Percentiles rank a stretch among this genome's conserved stretches.
Evolutionary conservation across 495 filamentous ascomycete species (phyloP).

Genomic region (Xylaria telfairii): DNA sequence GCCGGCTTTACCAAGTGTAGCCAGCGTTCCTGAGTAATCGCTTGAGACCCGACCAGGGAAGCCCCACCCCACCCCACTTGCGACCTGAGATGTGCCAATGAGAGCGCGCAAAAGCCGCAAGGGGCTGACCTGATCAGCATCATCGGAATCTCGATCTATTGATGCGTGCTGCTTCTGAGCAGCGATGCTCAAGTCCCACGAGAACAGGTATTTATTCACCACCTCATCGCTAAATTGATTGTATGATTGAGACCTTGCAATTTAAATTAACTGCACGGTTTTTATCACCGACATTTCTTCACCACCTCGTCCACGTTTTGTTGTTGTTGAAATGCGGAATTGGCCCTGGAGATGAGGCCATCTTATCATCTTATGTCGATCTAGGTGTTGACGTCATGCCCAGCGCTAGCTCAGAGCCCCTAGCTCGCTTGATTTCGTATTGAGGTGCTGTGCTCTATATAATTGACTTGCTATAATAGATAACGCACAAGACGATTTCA

Average conservation of each 20-base stretch:
- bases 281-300: background rate
- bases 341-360: background rate
- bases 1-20: slow-evolving; percentile 10
- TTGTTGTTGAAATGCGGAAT: background rate
- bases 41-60: slow-evolving; percentile 1
- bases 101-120: background rate
- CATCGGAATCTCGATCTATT: slow-evolving; percentile 23
- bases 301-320: background rate
- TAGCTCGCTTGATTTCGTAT: background rate
- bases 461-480: slow-evolving; percentile 3
- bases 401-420: background rate
- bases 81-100: slow-evolving; percentile 9
- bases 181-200: slow-evolving; percentile 6
- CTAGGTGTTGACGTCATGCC: slow-evolving; percentile 8
- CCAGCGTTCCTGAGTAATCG: background rate
- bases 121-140: background rate
- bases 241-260: background rate
- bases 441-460: background rate
- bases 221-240: background rate
- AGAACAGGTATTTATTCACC: background rate
- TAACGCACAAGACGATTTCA: background rate
- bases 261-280: background rate
- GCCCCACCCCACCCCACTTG: background rate
- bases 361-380: slow-evolving; percentile 5
- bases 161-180: slow-evolving; percentile 19